These are phyloP conservation scores for Trypanosoma cruzi DNA, from an alignment of 208 protist genomes.

Conservation along the genomic window DNA sequence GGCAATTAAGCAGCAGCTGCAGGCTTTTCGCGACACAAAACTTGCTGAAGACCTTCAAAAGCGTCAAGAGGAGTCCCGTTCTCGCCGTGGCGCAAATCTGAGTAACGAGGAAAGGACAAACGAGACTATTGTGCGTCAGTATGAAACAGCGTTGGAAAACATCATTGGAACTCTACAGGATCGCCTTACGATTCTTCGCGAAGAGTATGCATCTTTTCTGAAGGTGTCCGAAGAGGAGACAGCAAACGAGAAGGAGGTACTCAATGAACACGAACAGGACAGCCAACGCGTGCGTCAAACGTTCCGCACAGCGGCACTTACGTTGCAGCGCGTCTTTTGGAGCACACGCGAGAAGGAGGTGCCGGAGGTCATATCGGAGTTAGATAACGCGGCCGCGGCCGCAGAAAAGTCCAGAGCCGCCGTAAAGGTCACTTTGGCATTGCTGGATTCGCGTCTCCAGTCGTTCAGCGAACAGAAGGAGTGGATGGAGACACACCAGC, in stretches of 20 bases:
- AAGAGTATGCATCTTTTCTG: conserved; percentile 66
- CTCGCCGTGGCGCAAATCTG: conserved; percentile 31
- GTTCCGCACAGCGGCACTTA: conserved; percentile 54
- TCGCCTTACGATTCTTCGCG: conserved; percentile 51
- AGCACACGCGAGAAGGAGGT: conserved; percentile 58
- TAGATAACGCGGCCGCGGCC: conserved; percentile 50
- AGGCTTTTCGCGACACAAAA: conserved; percentile 63
- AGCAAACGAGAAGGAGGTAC: conserved; percentile 43
- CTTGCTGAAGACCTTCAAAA: conserved; percentile 69
- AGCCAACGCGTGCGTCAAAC: conserved; percentile 53
- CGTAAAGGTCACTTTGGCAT: conserved; percentile 48
- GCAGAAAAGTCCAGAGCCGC: conserved; percentile 65
- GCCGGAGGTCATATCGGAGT: conserved; percentile 46
- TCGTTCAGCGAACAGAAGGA: conserved; percentile 58
- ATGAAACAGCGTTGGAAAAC: conserved; percentile 73
- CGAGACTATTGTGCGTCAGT: conserved; percentile 75
- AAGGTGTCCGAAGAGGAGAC: conserved; percentile 45
- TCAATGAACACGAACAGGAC: conserved; percentile 58
- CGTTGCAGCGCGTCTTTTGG: conserved; percentile 70
- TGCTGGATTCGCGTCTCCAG: conserved; percentile 58
- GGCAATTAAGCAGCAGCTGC: conserved; percentile 60
- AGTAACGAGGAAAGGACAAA: conserved; percentile 62
- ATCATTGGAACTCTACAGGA: conserved; percentile 66
- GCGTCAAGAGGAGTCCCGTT: conserved; percentile 32
- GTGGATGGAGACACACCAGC: conserved; percentile 73